A percentile compares a stretch with the other conserved stretches of the same genome.
Evolutionary conservation across 805 yeast genomes (phyloP).

Genomic region (Metschnikowia similis): DNA sequence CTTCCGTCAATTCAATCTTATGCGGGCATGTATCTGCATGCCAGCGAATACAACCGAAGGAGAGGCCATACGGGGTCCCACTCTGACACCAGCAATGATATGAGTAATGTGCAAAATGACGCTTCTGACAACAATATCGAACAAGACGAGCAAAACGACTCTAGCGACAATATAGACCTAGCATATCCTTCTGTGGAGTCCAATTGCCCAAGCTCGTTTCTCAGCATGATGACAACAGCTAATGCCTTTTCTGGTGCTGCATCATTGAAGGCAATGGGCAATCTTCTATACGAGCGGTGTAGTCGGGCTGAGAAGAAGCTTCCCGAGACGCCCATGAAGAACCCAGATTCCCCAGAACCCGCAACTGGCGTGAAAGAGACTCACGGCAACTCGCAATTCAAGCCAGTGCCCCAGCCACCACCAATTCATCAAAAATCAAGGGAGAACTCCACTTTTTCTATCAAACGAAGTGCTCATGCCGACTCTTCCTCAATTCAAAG

Average conservation of each 20-base stretch:
- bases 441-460: neutral
- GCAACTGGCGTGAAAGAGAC: neutral
- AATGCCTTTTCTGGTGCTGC: slow-evolving; percentile 27
- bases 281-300: slow-evolving; percentile 7
- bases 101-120: neutral
- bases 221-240: slow-evolving; percentile 28
- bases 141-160: neutral
- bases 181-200: slow-evolving; percentile 24
- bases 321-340: neutral
- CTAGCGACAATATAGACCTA: slow-evolving; percentile 25
- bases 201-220: slow-evolving; percentile 23
- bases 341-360: neutral
- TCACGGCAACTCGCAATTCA: neutral
- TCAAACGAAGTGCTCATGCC: neutral
- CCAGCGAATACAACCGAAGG: neutral
- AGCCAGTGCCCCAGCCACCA: neutral
- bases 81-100: neutral
- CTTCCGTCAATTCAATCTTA: slow-evolving; percentile 15
- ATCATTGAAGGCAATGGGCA: slow-evolving; percentile 10
- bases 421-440: neutral
- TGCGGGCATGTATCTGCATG: neutral
- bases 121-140: neutral
- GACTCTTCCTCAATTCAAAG: neutral
- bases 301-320: neutral
- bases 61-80: neutral